A percentile compares a stretch with the other conserved stretches of the same genome.
These are phyloP conservation scores for Candida methanosorbosa DNA, from an alignment of 805 yeast species.

Conservation along the genomic window DNA sequence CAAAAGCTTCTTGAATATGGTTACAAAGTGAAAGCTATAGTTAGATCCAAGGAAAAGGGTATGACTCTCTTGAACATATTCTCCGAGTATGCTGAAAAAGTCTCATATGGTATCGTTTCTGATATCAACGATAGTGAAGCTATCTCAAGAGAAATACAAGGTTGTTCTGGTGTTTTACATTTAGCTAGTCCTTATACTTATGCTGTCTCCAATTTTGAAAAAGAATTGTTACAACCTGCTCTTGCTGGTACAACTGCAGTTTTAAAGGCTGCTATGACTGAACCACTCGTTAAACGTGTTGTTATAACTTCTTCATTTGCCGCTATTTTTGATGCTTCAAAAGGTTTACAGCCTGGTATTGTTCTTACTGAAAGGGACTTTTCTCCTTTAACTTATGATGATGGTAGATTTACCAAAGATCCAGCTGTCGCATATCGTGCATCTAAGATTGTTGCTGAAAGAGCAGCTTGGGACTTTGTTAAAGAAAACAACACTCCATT, in stretches of 20 bases:
- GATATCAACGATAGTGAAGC: conserved; percentile 36
- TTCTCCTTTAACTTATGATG: conserved; percentile 46
- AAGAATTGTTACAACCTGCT: conserved; percentile 49
- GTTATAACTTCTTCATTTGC: conserved; percentile 48
- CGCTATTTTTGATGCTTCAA: conserved; percentile 30
- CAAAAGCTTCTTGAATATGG: conserved; percentile 26
- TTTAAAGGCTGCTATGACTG: conserved; percentile 37
- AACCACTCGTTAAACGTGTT: conserved; percentile 33
- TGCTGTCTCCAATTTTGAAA: conserved; percentile 32
- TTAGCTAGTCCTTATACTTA: conserved; percentile 53
- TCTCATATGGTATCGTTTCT: conserved; percentile 32
- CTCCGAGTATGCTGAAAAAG: conserved; percentile 21
- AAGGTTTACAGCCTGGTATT: conserved; percentile 25
- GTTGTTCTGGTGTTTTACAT: conserved; percentile 46
- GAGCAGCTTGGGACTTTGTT: conserved; percentile 49
- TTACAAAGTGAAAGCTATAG: conserved; percentile 36
- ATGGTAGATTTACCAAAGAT: too few species aligned
- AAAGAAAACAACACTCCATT: conserved; percentile 27
- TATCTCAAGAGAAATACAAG: conserved; percentile 35
- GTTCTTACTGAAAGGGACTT: conserved; percentile 37
- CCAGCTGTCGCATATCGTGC: conserved; percentile 38
- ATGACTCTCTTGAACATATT: conserved; percentile 10
- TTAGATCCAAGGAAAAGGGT: conserved; percentile 24
- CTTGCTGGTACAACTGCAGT: conserved; percentile 45
- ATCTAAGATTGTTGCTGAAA: conserved; percentile 56